Evolutionary conservation across 2,329 filamentous ascomycete species (phyloP).

Genomic region (Fusarium sp.): DNA sequence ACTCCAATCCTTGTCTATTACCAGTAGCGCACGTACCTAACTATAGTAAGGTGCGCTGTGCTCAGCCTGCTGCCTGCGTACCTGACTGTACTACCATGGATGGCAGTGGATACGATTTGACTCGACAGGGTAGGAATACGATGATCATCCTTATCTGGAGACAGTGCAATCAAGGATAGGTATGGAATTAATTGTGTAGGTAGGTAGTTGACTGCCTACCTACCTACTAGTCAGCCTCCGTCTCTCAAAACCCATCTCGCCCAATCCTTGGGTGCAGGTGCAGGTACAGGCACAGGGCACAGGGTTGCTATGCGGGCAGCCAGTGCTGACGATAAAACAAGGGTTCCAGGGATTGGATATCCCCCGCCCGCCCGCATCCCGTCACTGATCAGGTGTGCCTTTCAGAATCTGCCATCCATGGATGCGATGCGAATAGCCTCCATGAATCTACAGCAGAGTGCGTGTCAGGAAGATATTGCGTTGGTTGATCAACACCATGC

Average conservation of each 20-base stretch:
- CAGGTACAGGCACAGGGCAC: no score
- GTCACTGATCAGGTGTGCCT: neutral
- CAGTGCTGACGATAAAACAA: neutral
- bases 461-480: neutral
- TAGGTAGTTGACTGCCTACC: neutral
- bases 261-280: no score
- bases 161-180: neutral
- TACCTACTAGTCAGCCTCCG: no score
- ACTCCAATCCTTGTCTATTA: constrained; percentile 2
- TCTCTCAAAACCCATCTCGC: no score
- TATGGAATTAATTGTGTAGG: neutral
- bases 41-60: no score
- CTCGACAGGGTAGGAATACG: neutral
- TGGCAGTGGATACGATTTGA: neutral
- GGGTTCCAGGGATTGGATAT: neutral
- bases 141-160: no score
- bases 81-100: neutral
- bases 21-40: no score
- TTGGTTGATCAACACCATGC: neutral
- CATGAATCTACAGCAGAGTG: neutral
- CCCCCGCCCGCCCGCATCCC: neutral
- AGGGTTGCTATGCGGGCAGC: neutral
- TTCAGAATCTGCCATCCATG: neutral
- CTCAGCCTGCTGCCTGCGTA: neutral
- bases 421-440: no score